Evolutionary conservation across 768 basidiomycete genomes (phyloP).

Genomic region (Tulasnella sp.): DNA sequence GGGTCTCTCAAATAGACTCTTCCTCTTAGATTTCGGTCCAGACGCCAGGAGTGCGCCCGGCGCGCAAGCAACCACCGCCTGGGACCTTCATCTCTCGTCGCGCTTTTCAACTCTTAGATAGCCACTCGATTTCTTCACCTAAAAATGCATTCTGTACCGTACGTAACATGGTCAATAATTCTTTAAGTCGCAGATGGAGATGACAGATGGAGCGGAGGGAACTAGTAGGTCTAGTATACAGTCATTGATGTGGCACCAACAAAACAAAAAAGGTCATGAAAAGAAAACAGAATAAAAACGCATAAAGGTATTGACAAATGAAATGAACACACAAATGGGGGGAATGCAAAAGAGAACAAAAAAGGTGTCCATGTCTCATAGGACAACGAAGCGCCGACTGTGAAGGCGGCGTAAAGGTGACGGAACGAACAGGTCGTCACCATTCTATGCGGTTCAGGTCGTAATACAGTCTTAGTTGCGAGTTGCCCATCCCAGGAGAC

Average conservation of each 20-base stretch:
- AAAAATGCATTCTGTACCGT: neutral
- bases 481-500: conserved; percentile 16
- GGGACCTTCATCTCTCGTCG: too few relatives aligned
- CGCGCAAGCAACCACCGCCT: too few relatives aligned
- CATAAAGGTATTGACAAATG: too few relatives aligned
- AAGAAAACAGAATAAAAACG: too few relatives aligned
- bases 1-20: conserved; percentile 65
- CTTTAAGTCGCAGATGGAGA: too few relatives aligned
- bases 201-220: too few relatives aligned
- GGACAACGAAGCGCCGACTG: neutral
- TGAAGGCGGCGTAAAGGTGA: neutral
- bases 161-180: too few relatives aligned
- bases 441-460: neutral
- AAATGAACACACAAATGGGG: neutral
- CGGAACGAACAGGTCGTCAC: neutral
- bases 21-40: conserved; percentile 70
- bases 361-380: neutral
- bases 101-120: too few relatives aligned
- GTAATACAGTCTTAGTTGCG: neutral
- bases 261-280: too few relatives aligned
- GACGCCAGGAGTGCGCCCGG: conserved; percentile 25
- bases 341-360: neutral
- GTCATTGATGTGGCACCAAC: too few relatives aligned
- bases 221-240: too few relatives aligned
- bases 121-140: too few relatives aligned